Evolutionary conservation across 2,329 filamentous ascomycete species (phyloP), one percentile per base, ranked within the genome.

Genomic region (Epicoccum nigrum): DNA sequence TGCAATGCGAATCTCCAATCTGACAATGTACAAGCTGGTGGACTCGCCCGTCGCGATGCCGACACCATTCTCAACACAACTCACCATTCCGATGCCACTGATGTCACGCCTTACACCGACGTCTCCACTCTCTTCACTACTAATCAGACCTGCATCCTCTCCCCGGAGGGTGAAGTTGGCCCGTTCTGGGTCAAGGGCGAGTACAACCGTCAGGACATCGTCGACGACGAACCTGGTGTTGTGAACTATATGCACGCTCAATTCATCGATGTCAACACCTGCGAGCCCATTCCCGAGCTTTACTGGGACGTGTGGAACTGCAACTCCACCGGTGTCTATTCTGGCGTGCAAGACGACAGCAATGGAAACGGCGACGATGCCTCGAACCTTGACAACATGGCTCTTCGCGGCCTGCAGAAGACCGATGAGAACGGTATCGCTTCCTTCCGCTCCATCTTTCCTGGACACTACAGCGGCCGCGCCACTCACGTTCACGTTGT

Each of bases 241-340:
- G 71, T 74, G 30, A 65, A 82, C 31, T 73, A 75, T 7, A 64
- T 82, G 15, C 80, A 81, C 58, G 72, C 79, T 47, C 80, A 83
- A 62, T 71, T 82, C 37, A 71, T 83, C 34, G 80, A 83, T 54
- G 72, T 80, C 27, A 68, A 72, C 17, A 82, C 79, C 9, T 83
- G 81, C 68, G 65, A 80, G 60, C 76, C 78, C 8, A 73, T 82
- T 1, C 66, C 75, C 2, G 65, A 77, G 37, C 69, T 77, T 13
- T 79, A 73, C 40, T 62, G 83, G 21, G 80, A 83, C 51, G 76
- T 82, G 57, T 83, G 81, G 81, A 75, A 76, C 55, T 64, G 62
- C 58, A 70, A 67, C 42, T 34, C 58, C 1, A 65, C 64, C 5
- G 60, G 62, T 21, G 45, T 55, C 25, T 65, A 64, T 45, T 77